Percentiles rank a stretch among this genome's conserved stretches.
These are phyloP conservation scores for Biscogniauxia mediterranea DNA, from an alignment of 2,329 filamentous ascomycete species.

Conservation along the genomic window DNA sequence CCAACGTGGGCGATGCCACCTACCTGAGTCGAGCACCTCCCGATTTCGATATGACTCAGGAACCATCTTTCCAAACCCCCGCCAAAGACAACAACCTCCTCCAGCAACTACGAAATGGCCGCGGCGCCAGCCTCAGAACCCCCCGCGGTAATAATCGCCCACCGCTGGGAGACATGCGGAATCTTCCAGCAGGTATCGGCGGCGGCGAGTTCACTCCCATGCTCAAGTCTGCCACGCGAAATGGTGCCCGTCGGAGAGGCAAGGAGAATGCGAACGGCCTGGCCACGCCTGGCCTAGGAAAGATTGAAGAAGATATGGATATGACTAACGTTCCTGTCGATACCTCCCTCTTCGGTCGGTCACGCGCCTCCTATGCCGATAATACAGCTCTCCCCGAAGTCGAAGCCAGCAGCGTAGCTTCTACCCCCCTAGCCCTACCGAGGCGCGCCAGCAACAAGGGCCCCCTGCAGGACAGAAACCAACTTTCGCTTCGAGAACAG, in stretches of 20 bases:
- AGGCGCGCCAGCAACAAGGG: constrained; percentile 62
- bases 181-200: constrained; percentile 62
- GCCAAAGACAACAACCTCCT: constrained; percentile 75
- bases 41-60: constrained; percentile 82
- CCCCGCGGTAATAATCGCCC: constrained; percentile 65
- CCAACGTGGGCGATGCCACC: constrained; percentile 79
- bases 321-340: constrained; percentile 73
- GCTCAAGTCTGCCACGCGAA: constrained; percentile 76
- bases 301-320: constrained; percentile 64
- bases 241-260: constrained; percentile 63
- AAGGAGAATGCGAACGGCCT: constrained; percentile 60
- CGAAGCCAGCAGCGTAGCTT: constrained; percentile 75
- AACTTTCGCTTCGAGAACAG: constrained; percentile 88
- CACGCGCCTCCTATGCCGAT: constrained; percentile 62
- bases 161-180: constrained; percentile 69
- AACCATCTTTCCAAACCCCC: constrained; percentile 82
- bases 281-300: constrained; percentile 68
- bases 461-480: constrained; percentile 80
- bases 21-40: constrained; percentile 64
- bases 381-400: constrained; percentile 74
- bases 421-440: constrained; percentile 75
- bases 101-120: constrained; percentile 69
- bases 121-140: constrained; percentile 63
- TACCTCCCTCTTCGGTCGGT: constrained; percentile 67
- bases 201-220: constrained; percentile 90